phyloP scores from a whole-genome alignment of 1,284 basidiomycete species.

The Austroboletus novae-zelandiae region DNA sequence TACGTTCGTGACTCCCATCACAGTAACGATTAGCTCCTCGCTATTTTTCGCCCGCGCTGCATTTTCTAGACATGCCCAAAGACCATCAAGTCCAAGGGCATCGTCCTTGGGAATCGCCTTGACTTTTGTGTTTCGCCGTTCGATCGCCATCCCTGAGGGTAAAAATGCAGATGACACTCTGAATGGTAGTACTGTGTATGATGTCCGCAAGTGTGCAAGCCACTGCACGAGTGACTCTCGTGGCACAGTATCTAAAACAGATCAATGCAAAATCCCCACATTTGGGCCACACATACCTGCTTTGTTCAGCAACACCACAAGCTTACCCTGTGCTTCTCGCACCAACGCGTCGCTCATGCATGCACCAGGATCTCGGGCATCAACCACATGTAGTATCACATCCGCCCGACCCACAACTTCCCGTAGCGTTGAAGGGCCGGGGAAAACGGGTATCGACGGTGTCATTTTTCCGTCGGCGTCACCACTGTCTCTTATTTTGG shows the following conservation, averaged over 20 bases:
- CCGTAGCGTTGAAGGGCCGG: constrained; percentile 63
- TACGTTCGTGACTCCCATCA: constrained; percentile 77
- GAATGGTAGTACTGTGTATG: constrained; percentile 79
- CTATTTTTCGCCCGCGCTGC: constrained; percentile 47
- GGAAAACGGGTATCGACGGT: constrained; percentile 63
- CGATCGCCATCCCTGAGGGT: constrained; percentile 37
- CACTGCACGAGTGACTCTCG: constrained; percentile 79
- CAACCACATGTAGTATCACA: constrained; percentile 81
- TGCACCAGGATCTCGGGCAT: constrained; percentile 74
- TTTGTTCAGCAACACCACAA: constrained; percentile 84
- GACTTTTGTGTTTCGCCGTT: constrained; percentile 29
- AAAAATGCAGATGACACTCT: constrained; percentile 72
- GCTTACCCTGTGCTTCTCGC: constrained; percentile 41
- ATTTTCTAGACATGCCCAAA: constrained; percentile 45
- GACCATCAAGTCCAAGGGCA: constrained; percentile 53
- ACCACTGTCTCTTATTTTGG: background rate
- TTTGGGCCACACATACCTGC: constrained; percentile 56
- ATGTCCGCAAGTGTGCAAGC: constrained; percentile 65
- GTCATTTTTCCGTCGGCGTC: constrained; percentile 43
- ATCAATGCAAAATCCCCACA: constrained; percentile 3
- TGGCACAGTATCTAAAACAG: constrained; percentile 73
- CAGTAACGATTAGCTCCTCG: constrained; percentile 57
- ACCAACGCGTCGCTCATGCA: constrained; percentile 28
- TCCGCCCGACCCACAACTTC: constrained; percentile 83
- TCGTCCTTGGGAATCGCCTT: constrained; percentile 48